Conservation (phyloP, 1,139 yeast species). For the Suhomyces anneliseae region DNA sequence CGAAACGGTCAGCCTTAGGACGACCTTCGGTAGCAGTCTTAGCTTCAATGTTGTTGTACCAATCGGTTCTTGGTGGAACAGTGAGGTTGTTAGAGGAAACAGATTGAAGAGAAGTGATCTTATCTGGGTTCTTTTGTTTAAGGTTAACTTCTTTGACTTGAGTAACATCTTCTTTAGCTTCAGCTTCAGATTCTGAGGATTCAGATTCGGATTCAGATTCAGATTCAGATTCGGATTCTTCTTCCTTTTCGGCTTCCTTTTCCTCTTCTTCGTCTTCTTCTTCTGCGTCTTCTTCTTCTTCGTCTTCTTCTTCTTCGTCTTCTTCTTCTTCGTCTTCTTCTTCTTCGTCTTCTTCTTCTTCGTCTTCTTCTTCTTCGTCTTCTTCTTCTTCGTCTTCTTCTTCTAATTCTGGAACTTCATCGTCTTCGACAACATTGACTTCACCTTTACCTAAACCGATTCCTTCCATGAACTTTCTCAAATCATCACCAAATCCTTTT, state of each 20-base stretch:
- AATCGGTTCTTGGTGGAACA: constrained; percentile 67
- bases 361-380: constrained; percentile 29
- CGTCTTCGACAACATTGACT: constrained; percentile 35
- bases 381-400: constrained; percentile 27
- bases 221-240: constrained; percentile 20
- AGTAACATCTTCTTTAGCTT: constrained; percentile 18
- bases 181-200: constrained; percentile 15
- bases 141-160: constrained; percentile 18
- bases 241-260: constrained; percentile 22
- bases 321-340: constrained; percentile 29
- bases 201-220: constrained; percentile 18
- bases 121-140: constrained; percentile 29
- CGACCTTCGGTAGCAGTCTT: constrained; percentile 16
- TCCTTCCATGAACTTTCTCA: constrained; percentile 63
- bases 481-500: constrained; percentile 53
- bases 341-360: constrained; percentile 24
- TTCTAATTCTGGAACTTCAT: constrained; percentile 27
- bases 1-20: constrained; percentile 47
- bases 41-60: constrained; percentile 55
- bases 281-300: constrained; percentile 28
- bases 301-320: constrained; percentile 26
- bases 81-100: constrained; percentile 57
- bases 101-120: constrained; percentile 52
- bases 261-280: constrained; percentile 24
- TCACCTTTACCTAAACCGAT: constrained; percentile 57